phyloP scores from a whole-genome alignment of 1,284 basidiomycete species.

The Microbotryum silenes-acaulis region DNA sequence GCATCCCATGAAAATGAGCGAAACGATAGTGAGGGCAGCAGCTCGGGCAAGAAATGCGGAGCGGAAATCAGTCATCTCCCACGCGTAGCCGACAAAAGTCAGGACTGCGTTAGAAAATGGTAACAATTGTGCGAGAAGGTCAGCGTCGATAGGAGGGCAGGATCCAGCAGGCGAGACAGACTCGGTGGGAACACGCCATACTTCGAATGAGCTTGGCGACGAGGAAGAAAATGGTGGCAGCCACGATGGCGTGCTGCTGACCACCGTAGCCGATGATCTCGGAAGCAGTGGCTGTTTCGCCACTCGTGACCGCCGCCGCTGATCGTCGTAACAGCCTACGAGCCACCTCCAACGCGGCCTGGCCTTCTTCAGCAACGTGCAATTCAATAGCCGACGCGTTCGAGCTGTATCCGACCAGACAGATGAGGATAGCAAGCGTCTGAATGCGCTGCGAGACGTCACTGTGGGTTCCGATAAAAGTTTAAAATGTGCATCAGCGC shows the following conservation, averaged over 20 bases:
- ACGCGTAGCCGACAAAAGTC: not conserved
- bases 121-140: too few species aligned
- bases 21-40: not conserved
- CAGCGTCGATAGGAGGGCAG: too few species aligned
- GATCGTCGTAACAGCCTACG: too few species aligned
- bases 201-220: slow-evolving; percentile 3
- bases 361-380: too few species aligned
- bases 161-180: too few species aligned
- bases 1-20: slow-evolving; percentile 2
- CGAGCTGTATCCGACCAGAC: not conserved
- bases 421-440: slow-evolving; percentile 1
- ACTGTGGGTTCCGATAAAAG: too few species aligned
- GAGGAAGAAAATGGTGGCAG: slow-evolving; percentile 1
- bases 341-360: too few species aligned
- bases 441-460: slow-evolving; percentile 3
- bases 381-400: slow-evolving; percentile 1
- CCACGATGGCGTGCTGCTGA: slow-evolving; percentile 1
- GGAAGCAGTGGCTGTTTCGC: not conserved
- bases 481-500: too few species aligned
- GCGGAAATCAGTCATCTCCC: not conserved
- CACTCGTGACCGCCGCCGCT: too few species aligned
- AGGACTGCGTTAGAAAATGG: not conserved
- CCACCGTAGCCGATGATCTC: not conserved
- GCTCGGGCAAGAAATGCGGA: not conserved
- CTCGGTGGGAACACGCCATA: too few species aligned